Percentiles rank a stretch among this genome's conserved stretches.
Conservation (phyloP, 768 basidiomycete genomes). For the Rhodotorula babjevae region DNA sequence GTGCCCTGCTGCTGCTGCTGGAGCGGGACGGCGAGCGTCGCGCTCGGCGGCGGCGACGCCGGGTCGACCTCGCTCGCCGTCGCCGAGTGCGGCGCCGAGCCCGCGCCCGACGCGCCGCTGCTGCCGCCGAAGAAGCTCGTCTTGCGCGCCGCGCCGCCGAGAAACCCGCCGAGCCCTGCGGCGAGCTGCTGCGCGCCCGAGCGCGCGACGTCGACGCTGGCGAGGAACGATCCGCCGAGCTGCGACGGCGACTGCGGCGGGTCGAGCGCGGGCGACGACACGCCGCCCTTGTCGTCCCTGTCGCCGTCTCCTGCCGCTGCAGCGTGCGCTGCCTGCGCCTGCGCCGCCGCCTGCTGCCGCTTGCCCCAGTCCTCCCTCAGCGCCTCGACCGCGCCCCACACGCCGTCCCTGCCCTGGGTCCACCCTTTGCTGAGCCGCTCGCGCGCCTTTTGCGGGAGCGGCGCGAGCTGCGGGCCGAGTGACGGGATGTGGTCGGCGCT, state of each 20-base stretch:
- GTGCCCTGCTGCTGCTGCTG: background rate
- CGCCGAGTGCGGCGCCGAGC: background rate
- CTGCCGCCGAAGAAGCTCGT: background rate
- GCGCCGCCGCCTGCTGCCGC: background rate
- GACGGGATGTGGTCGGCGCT: slow-evolving; percentile 53
- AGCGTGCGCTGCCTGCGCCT: background rate
- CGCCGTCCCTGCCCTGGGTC: background rate
- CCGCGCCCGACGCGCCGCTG: too few species aligned
- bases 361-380: slow-evolving; percentile 2
- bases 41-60: background rate
- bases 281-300: too few species aligned
- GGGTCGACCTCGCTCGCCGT: background rate
- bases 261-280: background rate
- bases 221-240: slow-evolving; percentile 11
- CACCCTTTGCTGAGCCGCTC: slow-evolving; percentile 6
- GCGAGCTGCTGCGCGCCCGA: slow-evolving; percentile 37
- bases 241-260: background rate
- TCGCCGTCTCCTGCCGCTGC: background rate
- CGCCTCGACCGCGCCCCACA: slow-evolving; percentile 4
- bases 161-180: slow-evolving; percentile 14
- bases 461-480: slow-evolving; percentile 57
- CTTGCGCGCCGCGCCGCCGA: slow-evolving; percentile 9
- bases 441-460: slow-evolving; percentile 12
- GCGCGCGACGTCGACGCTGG: slow-evolving; percentile 34
- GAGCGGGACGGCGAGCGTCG: background rate